Percentiles rank a stretch among this genome's conserved stretches.
Conservation (phyloP, 495 filamentous ascomycete genomes). For the Podospora conica region DNA sequence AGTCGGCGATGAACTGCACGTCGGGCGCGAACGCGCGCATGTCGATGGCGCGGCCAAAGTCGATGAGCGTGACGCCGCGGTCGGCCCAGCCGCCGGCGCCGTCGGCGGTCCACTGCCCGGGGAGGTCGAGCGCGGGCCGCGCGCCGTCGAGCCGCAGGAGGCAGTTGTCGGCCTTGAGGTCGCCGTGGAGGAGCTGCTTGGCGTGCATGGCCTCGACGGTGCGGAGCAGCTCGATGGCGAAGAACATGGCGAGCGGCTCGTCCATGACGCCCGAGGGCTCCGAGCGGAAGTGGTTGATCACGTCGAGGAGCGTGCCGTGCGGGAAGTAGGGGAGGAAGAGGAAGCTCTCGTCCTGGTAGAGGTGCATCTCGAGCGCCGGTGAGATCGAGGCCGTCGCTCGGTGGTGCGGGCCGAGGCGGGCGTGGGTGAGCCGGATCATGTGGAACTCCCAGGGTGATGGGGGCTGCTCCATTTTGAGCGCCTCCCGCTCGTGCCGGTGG, state of each 20-base stretch:
- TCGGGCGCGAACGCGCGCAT: constrained; percentile 72
- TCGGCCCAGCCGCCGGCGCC: constrained; percentile 71
- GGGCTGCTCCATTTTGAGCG: constrained; percentile 84
- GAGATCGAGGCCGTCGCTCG: constrained; percentile 71
- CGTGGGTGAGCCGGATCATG: constrained; percentile 77
- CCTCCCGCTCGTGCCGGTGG: constrained; percentile 58
- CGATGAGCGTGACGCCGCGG: constrained; percentile 81
- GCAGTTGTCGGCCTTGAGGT: constrained; percentile 93
- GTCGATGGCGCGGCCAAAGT: constrained; percentile 93
- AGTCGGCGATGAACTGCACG: constrained; percentile 90
- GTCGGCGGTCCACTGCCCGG: constrained; percentile 58
- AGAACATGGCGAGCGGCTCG: constrained; percentile 88
- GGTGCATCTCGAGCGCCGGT: constrained; percentile 76
- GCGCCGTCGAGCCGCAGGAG: constrained; percentile 63
- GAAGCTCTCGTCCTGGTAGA: constrained; percentile 77
- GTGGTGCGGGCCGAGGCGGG: constrained; percentile 58
- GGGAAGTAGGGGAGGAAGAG: constrained; percentile 80
- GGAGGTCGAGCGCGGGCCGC: constrained; percentile 32
- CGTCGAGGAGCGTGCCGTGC: constrained; percentile 87
- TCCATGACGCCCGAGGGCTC: constrained; percentile 72
- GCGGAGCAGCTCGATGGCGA: constrained; percentile 83
- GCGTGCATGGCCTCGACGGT: constrained; percentile 82
- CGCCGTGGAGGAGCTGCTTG: constrained; percentile 78
- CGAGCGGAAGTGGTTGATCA: constrained; percentile 77
- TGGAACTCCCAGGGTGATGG: constrained; percentile 93